These are phyloP conservation scores for Salicornia ramosissima DNA, from an alignment of 148 eudicot genomes.

Conservation along the genomic window DNA sequence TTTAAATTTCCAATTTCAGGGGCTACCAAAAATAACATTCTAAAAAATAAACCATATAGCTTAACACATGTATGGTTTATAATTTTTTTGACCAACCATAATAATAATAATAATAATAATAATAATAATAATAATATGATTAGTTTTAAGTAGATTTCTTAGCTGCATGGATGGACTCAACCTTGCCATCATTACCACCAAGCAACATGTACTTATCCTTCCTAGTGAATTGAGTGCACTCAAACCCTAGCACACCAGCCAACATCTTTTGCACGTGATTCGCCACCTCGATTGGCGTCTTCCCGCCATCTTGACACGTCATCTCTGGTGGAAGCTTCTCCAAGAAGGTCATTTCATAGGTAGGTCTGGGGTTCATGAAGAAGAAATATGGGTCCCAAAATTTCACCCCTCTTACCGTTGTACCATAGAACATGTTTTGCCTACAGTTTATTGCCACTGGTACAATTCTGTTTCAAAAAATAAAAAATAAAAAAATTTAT, in stretches of 20 bases:
- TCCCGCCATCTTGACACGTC: conserved; percentile 71
- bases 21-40: no score
- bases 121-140: no score
- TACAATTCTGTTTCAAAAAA: conserved; percentile 49
- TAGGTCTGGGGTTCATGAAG: conserved; percentile 98
- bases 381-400: conserved; percentile 95
- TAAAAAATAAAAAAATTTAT: no score
- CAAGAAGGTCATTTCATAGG: conserved; percentile 80
- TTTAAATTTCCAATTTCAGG: not conserved
- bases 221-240: conserved; percentile 89
- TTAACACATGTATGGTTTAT: not conserved
- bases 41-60: no score
- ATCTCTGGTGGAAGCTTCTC: conserved; percentile 69
- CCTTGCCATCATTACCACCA: conserved; percentile 96
- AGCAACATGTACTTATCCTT: conserved; percentile 93
- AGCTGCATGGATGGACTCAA: conserved; percentile 71
- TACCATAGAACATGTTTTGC: conserved; percentile 80
- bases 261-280: conserved; percentile 88
- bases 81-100: not conserved
- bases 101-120: not conserved
- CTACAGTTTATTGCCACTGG: conserved; percentile 77
- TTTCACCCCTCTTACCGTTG: conserved; percentile 78
- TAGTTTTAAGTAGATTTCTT: conserved; percentile 25
- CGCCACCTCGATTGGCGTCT: conserved; percentile 84
- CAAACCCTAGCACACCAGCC: conserved; percentile 80